Conservation (phyloP, 2,329 filamentous ascomycete genomes). For the Talaromyces sp. region DNA sequence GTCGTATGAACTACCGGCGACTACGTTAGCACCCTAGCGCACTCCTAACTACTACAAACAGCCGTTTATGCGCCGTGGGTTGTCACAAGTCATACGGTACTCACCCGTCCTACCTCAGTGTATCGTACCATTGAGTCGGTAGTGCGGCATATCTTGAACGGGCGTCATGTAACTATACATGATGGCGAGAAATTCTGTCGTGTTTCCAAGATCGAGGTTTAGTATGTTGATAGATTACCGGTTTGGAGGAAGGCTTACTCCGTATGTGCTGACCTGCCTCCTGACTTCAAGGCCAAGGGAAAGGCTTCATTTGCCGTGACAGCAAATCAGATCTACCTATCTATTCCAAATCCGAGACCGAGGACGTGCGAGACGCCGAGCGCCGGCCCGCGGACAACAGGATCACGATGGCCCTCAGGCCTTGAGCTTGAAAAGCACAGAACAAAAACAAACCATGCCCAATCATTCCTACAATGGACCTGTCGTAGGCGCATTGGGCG, state of each 20-base stretch:
- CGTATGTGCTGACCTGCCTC: not conserved
- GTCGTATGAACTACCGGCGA: not conserved
- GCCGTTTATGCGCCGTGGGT: not conserved
- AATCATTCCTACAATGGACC: not conserved
- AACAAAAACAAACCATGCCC: not conserved
- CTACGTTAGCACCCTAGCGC: not conserved
- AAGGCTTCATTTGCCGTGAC: not conserved
- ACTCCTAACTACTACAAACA: not conserved
- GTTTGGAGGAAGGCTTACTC: not conserved
- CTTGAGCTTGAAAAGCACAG: not conserved
- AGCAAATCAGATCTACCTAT: not conserved
- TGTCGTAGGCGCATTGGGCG: not conserved
- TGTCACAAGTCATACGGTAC: not conserved
- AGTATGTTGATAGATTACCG: not conserved
- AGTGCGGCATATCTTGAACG: not conserved
- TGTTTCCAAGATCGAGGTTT: not conserved
- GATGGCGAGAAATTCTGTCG: not conserved
- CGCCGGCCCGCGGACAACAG: not conserved
- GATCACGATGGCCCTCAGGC: slow-evolving; percentile 1
- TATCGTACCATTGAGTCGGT: not conserved
- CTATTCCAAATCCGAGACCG: not conserved
- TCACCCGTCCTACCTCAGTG: not conserved
- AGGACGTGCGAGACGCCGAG: not conserved
- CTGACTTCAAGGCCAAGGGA: too few species aligned
- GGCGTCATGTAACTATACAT: not conserved